Percentiles rank a stretch among this genome's conserved stretches.
phyloP scores from a whole-genome alignment of 148 eudicot genomes.

The Silene uniflora region DNA sequence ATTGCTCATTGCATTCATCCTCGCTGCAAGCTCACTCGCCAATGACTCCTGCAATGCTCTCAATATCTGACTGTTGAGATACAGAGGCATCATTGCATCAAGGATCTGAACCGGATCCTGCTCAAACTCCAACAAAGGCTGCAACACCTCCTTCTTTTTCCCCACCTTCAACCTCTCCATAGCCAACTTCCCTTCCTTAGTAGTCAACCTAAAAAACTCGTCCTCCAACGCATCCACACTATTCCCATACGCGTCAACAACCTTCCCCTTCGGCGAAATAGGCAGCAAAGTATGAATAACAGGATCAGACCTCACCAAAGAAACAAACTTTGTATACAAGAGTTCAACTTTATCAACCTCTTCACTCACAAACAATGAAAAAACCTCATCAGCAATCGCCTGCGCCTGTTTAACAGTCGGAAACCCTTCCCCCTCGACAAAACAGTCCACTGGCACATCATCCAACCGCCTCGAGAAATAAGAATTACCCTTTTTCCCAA shows the following conservation, averaged over 20 bases:
- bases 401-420: conserved; percentile 61
- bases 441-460: conserved; percentile 40
- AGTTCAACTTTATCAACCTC: conserved; percentile 59
- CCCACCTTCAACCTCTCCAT: conserved; percentile 30
- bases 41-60: conserved; percentile 55
- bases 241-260: conserved; percentile 42
- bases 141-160: conserved; percentile 22
- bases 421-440: conserved; percentile 47
- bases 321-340: conserved; percentile 46
- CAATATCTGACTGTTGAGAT: conserved; percentile 54
- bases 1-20: conserved; percentile 61
- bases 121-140: conserved; percentile 42
- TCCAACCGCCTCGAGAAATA: conserved; percentile 40
- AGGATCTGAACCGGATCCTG: conserved; percentile 51
- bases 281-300: conserved; percentile 55
- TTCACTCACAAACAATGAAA: conserved; percentile 47
- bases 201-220: conserved; percentile 49
- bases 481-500: conserved; percentile 72
- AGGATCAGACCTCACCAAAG: conserved; percentile 42
- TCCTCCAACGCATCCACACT: conserved; percentile 50
- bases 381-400: conserved; percentile 54
- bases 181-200: conserved; percentile 43
- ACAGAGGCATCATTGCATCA: conserved; percentile 55
- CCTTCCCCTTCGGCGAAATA: conserved; percentile 35
- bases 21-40: conserved; percentile 57